phyloP scores from a whole-genome alignment of 345 rosid species.

The Salix exigua region DNA sequence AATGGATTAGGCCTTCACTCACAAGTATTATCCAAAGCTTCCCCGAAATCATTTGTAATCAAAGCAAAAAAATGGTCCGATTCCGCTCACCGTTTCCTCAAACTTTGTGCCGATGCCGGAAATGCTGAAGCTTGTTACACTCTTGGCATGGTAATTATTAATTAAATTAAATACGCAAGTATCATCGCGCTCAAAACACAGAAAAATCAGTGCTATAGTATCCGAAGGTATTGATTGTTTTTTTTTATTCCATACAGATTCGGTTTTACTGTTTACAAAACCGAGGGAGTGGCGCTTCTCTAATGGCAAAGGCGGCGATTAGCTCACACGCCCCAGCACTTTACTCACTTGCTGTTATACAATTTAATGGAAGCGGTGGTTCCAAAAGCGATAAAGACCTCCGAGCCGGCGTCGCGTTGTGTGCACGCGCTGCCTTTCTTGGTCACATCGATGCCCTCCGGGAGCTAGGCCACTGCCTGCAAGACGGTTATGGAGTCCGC shows the following conservation, averaged over 20 bases:
- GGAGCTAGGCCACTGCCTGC: slow-evolving; percentile 96
- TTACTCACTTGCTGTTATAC: slow-evolving; percentile 81
- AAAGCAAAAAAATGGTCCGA: slow-evolving; percentile 80
- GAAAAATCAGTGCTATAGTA: background rate
- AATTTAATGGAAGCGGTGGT: slow-evolving; percentile 98
- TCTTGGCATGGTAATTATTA: slow-evolving; percentile 76
- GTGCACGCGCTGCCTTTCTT: slow-evolving; percentile 85
- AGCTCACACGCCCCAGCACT: slow-evolving; percentile 78
- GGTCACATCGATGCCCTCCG: slow-evolving; percentile 92
- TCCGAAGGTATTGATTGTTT: background rate
- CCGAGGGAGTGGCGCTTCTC: slow-evolving; percentile 80
- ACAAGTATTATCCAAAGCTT: slow-evolving; percentile 58
- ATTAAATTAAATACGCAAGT: no score
- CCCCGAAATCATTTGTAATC: slow-evolving; percentile 48
- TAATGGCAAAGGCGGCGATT: slow-evolving; percentile 96
- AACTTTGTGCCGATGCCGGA: slow-evolving; percentile 79
- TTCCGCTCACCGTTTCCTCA: slow-evolving; percentile 72
- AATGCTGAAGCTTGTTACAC: slow-evolving; percentile 85
- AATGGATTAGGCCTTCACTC: slow-evolving; percentile 53
- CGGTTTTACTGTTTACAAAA: slow-evolving; percentile 81
- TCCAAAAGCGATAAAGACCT: slow-evolving; percentile 88
- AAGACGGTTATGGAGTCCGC: slow-evolving; percentile 95
- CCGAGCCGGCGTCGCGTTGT: slow-evolving; percentile 84
- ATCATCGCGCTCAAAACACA: background rate
- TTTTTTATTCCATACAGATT: slow-evolving; percentile 43